Percentiles rank a stretch among this genome's conserved stretches.
Evolutionary conservation across 768 basidiomycete genomes (phyloP).

Genomic region (Collybia sordida): DNA sequence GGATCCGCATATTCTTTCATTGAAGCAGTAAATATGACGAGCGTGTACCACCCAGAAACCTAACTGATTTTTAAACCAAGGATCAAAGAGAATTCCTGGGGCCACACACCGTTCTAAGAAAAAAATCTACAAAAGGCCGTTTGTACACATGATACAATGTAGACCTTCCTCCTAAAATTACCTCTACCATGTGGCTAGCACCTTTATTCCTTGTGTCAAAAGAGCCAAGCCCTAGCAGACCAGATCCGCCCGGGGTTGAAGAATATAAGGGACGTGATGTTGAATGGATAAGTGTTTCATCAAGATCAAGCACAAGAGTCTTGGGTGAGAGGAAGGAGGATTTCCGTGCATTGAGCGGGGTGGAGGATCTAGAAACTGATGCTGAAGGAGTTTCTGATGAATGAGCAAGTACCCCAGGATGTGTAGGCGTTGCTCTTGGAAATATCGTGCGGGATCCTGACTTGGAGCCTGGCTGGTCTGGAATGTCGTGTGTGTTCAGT

Average conservation of each 20-base stretch:
- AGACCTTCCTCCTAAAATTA: conserved; percentile 82
- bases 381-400: conserved; percentile 18
- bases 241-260: conserved; percentile 47
- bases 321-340: conserved; percentile 83
- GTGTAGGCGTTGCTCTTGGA: conserved; percentile 12
- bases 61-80: conserved; percentile 30
- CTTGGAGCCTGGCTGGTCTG: conserved; percentile 2
- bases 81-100: conserved; percentile 5
- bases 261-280: conserved; percentile 76
- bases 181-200: conserved; percentile 88
- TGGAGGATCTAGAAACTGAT: conserved; percentile 40
- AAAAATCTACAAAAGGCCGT: conserved; percentile 95
- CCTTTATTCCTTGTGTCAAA: conserved; percentile 60
- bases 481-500: neutral
- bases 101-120: conserved; percentile 72
- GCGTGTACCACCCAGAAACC: conserved; percentile 98
- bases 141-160: conserved; percentile 99
- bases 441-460: conserved; percentile 4
- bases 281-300: conserved; percentile 98
- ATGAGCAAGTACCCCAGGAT: conserved; percentile 9
- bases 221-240: conserved; percentile 59
- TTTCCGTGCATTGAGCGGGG: conserved; percentile 52
- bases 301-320: conserved; percentile 94
- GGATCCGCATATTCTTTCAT: conserved; percentile 99
- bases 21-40: conserved; percentile 98